Conservation (phyloP, 352 stramenopile genomes). For the Phytophthora palmivora region DNA sequence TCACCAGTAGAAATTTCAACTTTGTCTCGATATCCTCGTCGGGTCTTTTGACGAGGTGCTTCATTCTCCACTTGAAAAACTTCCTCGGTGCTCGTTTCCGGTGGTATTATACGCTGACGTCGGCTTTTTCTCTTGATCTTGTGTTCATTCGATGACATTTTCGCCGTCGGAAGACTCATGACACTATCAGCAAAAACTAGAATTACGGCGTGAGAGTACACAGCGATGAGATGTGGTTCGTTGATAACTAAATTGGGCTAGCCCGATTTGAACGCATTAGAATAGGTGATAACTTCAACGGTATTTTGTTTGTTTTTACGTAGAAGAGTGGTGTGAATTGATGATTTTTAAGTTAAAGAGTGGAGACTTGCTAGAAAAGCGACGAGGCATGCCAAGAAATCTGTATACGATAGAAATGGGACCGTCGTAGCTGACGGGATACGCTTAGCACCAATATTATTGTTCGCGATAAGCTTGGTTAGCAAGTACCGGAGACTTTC, state of each 20-base stretch:
- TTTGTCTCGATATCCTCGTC: constrained; percentile 2
- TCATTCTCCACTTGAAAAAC: constrained; percentile 5
- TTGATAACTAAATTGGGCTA: constrained; percentile 22
- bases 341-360: constrained; percentile 18
- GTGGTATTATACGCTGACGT: constrained; percentile 7
- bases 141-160: constrained; percentile 1
- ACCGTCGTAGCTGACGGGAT: constrained; percentile 40
- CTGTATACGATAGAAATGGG: constrained; percentile 67
- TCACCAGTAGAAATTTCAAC: background rate
- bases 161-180: constrained; percentile 26
- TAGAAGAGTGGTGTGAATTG: background rate
- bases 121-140: constrained; percentile 40
- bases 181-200: constrained; percentile 1
- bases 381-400: constrained; percentile 71
- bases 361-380: constrained; percentile 47
- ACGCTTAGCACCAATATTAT: constrained; percentile 30
- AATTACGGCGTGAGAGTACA: constrained; percentile 7
- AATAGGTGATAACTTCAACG: constrained; percentile 23
- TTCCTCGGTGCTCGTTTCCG: constrained; percentile 6
- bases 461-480: constrained; percentile 43
- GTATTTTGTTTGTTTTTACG: constrained; percentile 12
- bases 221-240: constrained; percentile 12
- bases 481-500: constrained; percentile 53
- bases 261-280: constrained; percentile 6
- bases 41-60: constrained; percentile 12